Base-by-base conservation (phyloP, 2,329 filamentous ascomycete species). In the Fusarium denticulatum region DNA sequence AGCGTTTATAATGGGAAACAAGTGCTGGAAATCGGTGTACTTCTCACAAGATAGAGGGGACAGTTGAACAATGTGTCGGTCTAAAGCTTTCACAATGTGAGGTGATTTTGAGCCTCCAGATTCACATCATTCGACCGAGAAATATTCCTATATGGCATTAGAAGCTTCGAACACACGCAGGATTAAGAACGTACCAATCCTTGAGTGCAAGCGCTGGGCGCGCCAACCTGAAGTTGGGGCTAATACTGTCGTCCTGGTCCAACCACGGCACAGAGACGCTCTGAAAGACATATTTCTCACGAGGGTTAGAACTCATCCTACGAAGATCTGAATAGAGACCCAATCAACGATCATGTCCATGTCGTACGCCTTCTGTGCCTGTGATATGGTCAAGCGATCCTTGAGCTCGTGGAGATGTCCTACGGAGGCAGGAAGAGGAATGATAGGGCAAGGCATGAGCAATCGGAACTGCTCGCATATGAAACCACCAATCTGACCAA, bases 401-500 rank as follows among this genome's bases (percentile, higher is more conserved):
- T 85, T 88, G 81, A 96, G 94, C 75, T 92, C 89, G 4, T 87
- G 80, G 1, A 92, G 92, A 71, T 95, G 95, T 8, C 93, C 93
- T 20, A 96, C 91, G 0, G 93, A 96, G 4, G 93, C 93, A 4
- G 93, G 95, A 3, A 96, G 86, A 0, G 93, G 93, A 71, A 95
- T 92, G 56, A 96, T 93, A 0, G 92, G 93, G 73, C 92, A 95
- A 3, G 92, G 92, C 0, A 92, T 88, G 69, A 94, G 86, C 3
- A 95, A 86, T 3, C 95, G 83, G 7, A 96, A 85, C 77, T 95
- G 93, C 76, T 96, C 93, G 93, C 92, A 96, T 6, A 95, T 85
- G 3, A 94, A 83, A 59, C 93, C 93, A 73, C 95, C 93, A 1
- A 90, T 88, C 78, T 95, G 90, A 0, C 93, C 92, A 67, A 96